Conservation (phyloP, 75 land plant species). For the Cryptomeria japonica region DNA sequence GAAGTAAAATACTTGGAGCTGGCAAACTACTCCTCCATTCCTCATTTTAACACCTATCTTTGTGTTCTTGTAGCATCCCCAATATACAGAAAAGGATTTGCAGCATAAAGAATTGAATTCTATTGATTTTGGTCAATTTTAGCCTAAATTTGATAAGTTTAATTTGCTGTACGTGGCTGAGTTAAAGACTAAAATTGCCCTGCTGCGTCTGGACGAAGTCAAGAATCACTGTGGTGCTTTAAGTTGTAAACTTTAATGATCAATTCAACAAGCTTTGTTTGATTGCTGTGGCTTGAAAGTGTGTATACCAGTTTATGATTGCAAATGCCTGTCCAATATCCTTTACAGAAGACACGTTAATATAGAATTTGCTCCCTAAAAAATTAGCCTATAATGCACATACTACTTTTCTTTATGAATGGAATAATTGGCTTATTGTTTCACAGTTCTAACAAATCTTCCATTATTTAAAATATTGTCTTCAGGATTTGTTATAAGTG, state of each 20-base stretch:
- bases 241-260: not conserved
- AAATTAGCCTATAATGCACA: not conserved
- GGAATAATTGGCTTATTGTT: not conserved
- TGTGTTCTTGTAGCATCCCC: not conserved
- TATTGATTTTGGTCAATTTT: not conserved
- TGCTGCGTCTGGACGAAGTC: not conserved
- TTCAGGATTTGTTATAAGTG: slow-evolving; percentile 13
- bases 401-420: not conserved
- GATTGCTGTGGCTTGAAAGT: not conserved
- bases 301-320: not conserved
- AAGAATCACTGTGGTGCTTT: not conserved
- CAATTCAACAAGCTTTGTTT: not conserved
- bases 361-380: not conserved
- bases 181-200: not conserved
- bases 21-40: not conserved
- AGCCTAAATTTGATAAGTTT: not conserved
- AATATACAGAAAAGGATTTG: not conserved
- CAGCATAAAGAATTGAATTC: not conserved
- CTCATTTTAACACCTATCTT: not conserved
- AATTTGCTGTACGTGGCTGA: not conserved
- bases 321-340: not conserved
- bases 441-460: not conserved
- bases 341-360: not conserved
- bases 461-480: not conserved
- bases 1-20: not conserved